A percentile compares a stretch with the other conserved stretches of the same genome.
phyloP scores from a whole-genome alignment of 164 flowering plant genomes.

The Aristolochia fimbriata region DNA sequence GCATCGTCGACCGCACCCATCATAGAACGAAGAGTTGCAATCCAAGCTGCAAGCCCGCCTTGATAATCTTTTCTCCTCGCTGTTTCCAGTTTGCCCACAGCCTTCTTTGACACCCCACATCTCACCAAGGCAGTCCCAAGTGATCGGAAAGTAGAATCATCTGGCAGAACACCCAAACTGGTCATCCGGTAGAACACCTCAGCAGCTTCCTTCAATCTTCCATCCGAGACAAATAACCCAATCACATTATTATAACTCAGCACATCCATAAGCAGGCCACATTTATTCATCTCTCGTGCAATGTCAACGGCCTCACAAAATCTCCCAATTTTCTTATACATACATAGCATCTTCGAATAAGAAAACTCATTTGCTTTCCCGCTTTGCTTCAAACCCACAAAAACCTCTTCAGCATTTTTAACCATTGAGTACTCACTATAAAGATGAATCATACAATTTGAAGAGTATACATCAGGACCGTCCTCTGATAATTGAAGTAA shows the following conservation, averaged over 20 bases:
- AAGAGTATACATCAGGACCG: conserved; percentile 60
- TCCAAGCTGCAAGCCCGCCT: conserved; percentile 52
- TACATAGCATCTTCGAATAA: conserved; percentile 83
- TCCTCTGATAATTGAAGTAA: conserved; percentile 35
- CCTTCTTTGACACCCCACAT: conserved; percentile 56
- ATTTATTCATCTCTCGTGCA: conserved; percentile 61
- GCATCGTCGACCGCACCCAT: conserved; percentile 7
- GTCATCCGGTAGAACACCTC: conserved; percentile 61
- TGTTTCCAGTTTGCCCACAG: conserved; percentile 48
- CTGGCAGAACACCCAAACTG: conserved; percentile 42
- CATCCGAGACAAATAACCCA: conserved; percentile 53
- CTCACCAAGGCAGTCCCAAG: conserved; percentile 53
- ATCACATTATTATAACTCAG: conserved; percentile 73
- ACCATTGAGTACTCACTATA: conserved; percentile 67
- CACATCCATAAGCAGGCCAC: conserved; percentile 44
- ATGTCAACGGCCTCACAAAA: conserved; percentile 46
- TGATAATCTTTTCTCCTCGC: conserved; percentile 37
- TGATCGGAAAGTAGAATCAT: conserved; percentile 70
- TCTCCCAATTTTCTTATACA: conserved; percentile 66
- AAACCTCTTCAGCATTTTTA: conserved; percentile 58
- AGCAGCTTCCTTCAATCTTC: conserved; percentile 57
- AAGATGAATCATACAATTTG: conserved; percentile 90
- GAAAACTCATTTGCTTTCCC: conserved; percentile 85
- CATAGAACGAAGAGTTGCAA: conserved; percentile 37
- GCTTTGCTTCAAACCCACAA: conserved; percentile 37